Base-by-base conservation (phyloP, 306 rosid genomes). In the Citrullus colocynthis region DNA sequence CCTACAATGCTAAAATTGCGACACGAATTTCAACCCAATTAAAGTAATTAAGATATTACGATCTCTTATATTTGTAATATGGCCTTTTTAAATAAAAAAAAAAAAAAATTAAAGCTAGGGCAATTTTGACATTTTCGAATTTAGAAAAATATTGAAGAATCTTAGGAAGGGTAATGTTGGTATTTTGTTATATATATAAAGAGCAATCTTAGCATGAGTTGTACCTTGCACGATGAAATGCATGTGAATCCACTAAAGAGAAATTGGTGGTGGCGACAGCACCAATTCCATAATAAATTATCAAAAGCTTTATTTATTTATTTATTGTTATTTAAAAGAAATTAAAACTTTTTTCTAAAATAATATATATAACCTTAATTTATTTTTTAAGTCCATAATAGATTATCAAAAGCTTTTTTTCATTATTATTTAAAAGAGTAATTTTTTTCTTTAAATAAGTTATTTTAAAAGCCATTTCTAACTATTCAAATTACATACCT, bases 241-340 rank as follows among this genome's bases (percentile, higher is more conserved):
- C 57, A 73, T 73, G 57, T 73, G 61, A 73, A 51, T 73, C 77
- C 77, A 32, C 77, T 44, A 11, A 42, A 41, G 55, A 69, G 18
- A 69, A 42, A 69, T 69, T 42, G 75, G 51, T 66, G 51, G 75
- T 69, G 75, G 75, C 55, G 55, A 69, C 74, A 67, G 74, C 74
- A 67, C 74, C 74, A 69, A 69, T 39, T 69, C 75, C 75, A 20
- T 20, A 42, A 69, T 69, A 2, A 41, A 20, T 42, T 20, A 42
- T 49, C 6, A 9, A 0, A 42, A 8, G 39, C 12, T 24, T 24
- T 24, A 24, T 24, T 24, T 42, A 32, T 42, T 42, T 42, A 36
- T 42, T 8, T 42, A 42, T 42, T 2, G 36, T 32, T 42, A 42
- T 42, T 9, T 42, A 7, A 42, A 7, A 42, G 9, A 42, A 6